Evolutionary conservation across 495 filamentous ascomycete species (phyloP), one percentile per base, ranked within the genome.

Genomic region (Penicillium macrosclerotiorum): DNA sequence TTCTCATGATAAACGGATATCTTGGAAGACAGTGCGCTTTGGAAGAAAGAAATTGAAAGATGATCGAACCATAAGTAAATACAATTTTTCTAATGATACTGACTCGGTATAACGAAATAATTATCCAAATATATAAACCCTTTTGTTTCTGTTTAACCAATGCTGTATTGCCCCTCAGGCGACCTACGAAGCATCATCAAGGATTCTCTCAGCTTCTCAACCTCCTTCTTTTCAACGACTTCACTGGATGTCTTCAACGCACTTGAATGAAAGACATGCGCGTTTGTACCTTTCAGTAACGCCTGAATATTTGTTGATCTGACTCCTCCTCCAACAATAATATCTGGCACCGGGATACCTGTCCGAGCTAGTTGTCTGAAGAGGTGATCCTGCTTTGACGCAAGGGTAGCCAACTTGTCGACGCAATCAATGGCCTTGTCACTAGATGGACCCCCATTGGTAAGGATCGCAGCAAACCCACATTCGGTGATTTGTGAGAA

Each of bases 401-500:
- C 12, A 25, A 62, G 33, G 1, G 18, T 22, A 8, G 40, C 42
- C 8, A 63, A 41, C 33, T 42, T 18, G 4, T 56, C 44, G 16
- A 55, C 17, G 17, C 54, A 57, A 5, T 64, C 54, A 2, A 43
- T 33, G 12, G 56, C 56, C 5, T 46, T 47, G 3, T 36, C 42
- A 1, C 56, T 55, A 1, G 57, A 52, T 14, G 54, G 51, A 1
- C 76, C 74, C 14, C 76, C 77, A 36, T 63, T 73, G 2, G 74
- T 79, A 9, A 80, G 54, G 23, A 80, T 61, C 2, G 68, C 58
- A 8, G 37, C 25, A 56, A 79, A 80, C 0, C 76, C 76, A 39
- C 68, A 68, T 5, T 50, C 31, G 0, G 60, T 56, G 22, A 79
- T 47, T 5, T 63, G 59, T 8, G 57, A 52, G 24, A 71, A 29